Percentiles rank a stretch among this genome's conserved stretches.
phyloP scores from a whole-genome alignment of 805 yeast species.

The Zygotorulaspora florentina region DNA sequence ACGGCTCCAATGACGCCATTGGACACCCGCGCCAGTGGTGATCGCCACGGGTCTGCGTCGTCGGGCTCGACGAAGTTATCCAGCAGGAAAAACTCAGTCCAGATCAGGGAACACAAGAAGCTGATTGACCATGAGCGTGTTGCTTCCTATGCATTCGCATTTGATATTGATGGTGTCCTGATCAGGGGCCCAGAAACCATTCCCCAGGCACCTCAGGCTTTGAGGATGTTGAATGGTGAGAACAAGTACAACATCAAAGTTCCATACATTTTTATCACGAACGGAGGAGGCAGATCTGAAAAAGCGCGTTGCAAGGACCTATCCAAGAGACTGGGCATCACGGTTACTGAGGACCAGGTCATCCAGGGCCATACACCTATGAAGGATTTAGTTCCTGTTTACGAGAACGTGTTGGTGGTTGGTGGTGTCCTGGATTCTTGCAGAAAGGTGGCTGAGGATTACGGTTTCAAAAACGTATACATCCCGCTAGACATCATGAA shows the following conservation, averaged over 20 bases:
- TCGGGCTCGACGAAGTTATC: conserved; percentile 8
- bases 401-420: conserved; percentile 74
- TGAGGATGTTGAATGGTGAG: conserved; percentile 68
- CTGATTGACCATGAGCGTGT: conserved; percentile 67
- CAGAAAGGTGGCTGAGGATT: conserved; percentile 73
- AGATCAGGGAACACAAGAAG: conserved; percentile 42
- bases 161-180: conserved; percentile 90
- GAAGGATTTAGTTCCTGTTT: conserved; percentile 67
- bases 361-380: conserved; percentile 94
- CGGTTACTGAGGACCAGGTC: conserved; percentile 70
- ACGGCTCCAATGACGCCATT: conserved; percentile 28
- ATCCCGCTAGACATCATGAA: conserved; percentile 79
- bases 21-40: conserved; percentile 13
- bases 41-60: conserved; percentile 11
- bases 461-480: conserved; percentile 79
- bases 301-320: conserved; percentile 67
- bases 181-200: conserved; percentile 81
- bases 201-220: conserved; percentile 73
- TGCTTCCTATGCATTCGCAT: conserved; percentile 84
- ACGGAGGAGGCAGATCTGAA: conserved; percentile 90
- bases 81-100: conserved; percentile 22
- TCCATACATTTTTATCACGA: conserved; percentile 82
- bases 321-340: conserved; percentile 53
- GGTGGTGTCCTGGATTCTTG: conserved; percentile 88
- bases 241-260: conserved; percentile 73